Percentiles rank a stretch among this genome's conserved stretches.
Conservation (phyloP, 1,284 basidiomycete genomes). For the Cerrena zonata region DNA sequence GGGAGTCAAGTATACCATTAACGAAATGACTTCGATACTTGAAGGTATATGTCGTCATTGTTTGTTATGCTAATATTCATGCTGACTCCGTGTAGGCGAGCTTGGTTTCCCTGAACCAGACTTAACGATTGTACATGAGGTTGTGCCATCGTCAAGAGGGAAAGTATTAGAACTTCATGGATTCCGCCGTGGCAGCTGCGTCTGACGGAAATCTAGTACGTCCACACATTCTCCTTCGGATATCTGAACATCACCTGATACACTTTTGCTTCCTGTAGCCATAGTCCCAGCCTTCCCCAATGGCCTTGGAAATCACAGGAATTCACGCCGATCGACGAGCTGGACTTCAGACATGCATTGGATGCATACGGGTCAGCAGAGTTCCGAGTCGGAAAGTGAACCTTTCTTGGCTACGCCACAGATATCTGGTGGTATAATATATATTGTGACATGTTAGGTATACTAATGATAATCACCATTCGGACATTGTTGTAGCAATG, state of each 20-base stretch:
- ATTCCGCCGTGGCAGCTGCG: constrained; percentile 74
- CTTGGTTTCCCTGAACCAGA: constrained; percentile 59
- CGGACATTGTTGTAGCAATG: constrained; percentile 1
- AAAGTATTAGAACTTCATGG: constrained; percentile 59
- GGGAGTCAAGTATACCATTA: constrained; percentile 35
- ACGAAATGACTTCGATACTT: constrained; percentile 43
- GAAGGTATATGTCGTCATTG: constrained; percentile 49
- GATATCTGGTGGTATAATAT: background rate
- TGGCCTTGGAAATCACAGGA: constrained; percentile 8
- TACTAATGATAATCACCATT: background rate
- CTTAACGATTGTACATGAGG: constrained; percentile 65
- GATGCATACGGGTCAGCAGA: constrained; percentile 66
- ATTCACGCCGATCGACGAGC: constrained; percentile 38
- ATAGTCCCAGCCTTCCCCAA: too few relatives aligned
- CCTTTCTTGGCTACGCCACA: background rate
- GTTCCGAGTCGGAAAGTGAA: constrained; percentile 66
- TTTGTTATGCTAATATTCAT: constrained; percentile 19
- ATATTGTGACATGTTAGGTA: background rate
- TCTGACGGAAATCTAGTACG: constrained; percentile 72
- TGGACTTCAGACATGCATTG: constrained; percentile 56
- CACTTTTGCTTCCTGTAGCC: too few relatives aligned
- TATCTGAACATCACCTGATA: too few relatives aligned
- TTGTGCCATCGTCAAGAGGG: constrained; percentile 34
- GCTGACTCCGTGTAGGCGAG: constrained; percentile 26
- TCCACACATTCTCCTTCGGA: background rate